phyloP scores from a whole-genome alignment of 306 rosid genomes.

The Trichosanthes cucumerina region DNA sequence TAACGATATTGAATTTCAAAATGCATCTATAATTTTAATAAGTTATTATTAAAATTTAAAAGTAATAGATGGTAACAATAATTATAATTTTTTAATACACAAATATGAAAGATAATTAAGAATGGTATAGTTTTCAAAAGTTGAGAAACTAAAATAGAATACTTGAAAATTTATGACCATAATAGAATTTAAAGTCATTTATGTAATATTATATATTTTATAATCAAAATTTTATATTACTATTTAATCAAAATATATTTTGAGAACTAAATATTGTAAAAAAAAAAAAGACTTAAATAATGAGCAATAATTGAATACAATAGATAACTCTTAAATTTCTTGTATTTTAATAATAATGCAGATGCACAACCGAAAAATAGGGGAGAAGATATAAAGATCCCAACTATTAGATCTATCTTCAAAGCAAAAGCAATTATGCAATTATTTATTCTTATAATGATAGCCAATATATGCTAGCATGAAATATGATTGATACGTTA shows the following conservation, averaged over 20 bases:
- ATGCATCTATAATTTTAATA: no score
- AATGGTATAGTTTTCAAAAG: no score
- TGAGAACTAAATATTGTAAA: background rate
- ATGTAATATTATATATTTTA: background rate
- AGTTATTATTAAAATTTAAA: no score
- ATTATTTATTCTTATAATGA: background rate
- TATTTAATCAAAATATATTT: background rate
- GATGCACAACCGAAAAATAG: background rate
- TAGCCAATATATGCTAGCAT: background rate
- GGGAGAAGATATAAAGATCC: background rate
- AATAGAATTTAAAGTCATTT: background rate
- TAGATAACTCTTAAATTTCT: background rate
- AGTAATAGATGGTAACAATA: no score
- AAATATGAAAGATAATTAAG: no score
- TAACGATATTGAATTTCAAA: no score
- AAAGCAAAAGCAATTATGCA: background rate
- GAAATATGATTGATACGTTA: background rate
- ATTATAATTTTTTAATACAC: no score
- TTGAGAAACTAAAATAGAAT: no score
- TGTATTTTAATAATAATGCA: background rate
- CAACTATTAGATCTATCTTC: background rate
- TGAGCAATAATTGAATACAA: background rate
- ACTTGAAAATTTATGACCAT: no score
- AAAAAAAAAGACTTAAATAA: background rate
- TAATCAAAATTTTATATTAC: no score